Percentiles rank a stretch among this genome's conserved stretches.
phyloP scores from a whole-genome alignment of 805 yeast species.

The Lachancea meyersii region DNA sequence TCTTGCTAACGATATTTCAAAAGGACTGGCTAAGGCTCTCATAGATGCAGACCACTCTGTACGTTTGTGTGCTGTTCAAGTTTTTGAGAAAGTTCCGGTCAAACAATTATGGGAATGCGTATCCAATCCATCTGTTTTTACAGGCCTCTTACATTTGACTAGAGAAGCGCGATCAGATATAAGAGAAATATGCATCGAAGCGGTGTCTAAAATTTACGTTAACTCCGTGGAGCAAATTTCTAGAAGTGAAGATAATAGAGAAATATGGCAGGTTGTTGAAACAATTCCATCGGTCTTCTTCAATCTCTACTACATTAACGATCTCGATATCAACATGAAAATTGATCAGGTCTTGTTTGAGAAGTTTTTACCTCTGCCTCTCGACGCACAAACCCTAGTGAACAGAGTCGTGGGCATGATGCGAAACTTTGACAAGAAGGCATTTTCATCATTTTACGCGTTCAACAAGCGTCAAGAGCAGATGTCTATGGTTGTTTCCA shows the following conservation, averaged over 20 bases:
- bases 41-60: conserved; percentile 73
- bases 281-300: conserved; percentile 61
- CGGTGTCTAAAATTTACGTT: conserved; percentile 52
- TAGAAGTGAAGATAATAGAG: conserved; percentile 17
- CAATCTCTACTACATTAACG: conserved; percentile 67
- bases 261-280: conserved; percentile 28
- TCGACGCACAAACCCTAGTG: conserved; percentile 43
- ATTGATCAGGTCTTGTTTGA: conserved; percentile 61
- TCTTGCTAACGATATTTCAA: conserved; percentile 44
- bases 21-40: conserved; percentile 60
- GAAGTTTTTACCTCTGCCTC: conserved; percentile 50
- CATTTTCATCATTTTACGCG: conserved; percentile 61
- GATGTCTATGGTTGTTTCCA: conserved; percentile 44
- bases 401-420: conserved; percentile 47
- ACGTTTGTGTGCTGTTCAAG: conserved; percentile 52
- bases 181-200: conserved; percentile 50
- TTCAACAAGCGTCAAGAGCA: conserved; percentile 64
- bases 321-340: conserved; percentile 52
- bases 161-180: conserved; percentile 67
- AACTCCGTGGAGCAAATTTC: conserved; percentile 33
- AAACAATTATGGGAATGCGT: conserved; percentile 43
- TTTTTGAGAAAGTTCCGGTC: conserved; percentile 44
- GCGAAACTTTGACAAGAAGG: conserved; percentile 46
- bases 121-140: conserved; percentile 42
- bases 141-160: conserved; percentile 52